A percentile compares a stretch with the other conserved stretches of the same genome.
These are phyloP conservation scores for Plasmodium blacklocki DNA, from an alignment of 169 alveolate species.

Conservation along the genomic window DNA sequence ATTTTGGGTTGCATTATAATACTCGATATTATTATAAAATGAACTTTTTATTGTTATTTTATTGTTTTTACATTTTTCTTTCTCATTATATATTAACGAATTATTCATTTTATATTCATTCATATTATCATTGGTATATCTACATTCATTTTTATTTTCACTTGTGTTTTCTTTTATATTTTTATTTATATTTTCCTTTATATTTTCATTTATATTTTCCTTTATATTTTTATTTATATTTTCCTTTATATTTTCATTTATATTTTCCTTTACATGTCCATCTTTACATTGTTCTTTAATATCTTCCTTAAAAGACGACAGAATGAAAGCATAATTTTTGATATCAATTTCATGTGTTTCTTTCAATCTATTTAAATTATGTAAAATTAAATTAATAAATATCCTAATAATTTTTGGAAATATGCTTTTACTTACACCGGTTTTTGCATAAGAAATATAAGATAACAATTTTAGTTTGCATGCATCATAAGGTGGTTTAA, in stretches of 20 bases:
- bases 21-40: no score
- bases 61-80: no score
- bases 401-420: conserved; percentile 25
- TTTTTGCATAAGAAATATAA: conserved; percentile 58
- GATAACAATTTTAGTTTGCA: conserved; percentile 56
- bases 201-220: not conserved
- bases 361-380: not conserved
- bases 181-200: no score
- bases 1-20: not conserved
- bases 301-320: conserved; percentile 1
- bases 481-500: conserved; percentile 35
- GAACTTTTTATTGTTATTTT: no score
- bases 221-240: not conserved
- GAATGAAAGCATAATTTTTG: conserved; percentile 21
- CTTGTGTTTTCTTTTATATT: no score
- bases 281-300: not conserved
- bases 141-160: not conserved
- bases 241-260: not conserved
- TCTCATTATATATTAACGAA: no score
- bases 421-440: not conserved
- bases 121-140: not conserved
- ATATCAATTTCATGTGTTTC: conserved; percentile 3
- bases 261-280: not conserved
- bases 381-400: conserved; percentile 28
- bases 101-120: no score